Evolutionary conservation across 192 early-diverging fungal species (phyloP).

Genomic region (Podila epicladia): DNA sequence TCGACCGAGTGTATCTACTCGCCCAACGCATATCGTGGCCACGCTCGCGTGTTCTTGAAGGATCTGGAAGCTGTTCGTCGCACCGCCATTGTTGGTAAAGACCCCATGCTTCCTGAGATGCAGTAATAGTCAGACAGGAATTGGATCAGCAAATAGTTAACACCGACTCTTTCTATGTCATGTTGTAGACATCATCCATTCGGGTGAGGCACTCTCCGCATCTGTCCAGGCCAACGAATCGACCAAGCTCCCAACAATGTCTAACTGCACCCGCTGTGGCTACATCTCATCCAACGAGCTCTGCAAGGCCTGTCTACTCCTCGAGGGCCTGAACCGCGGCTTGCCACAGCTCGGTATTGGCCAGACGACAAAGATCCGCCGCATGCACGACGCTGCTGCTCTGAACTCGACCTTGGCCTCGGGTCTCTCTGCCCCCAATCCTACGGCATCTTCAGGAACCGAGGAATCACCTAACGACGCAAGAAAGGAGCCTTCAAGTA

Average conservation of each 20-base stretch:
- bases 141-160: neutral
- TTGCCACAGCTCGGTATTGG: slow-evolving; percentile 78
- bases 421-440: slow-evolving; percentile 9
- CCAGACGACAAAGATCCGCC: slow-evolving; percentile 53
- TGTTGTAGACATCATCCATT: slow-evolving; percentile 89
- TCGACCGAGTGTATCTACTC: slow-evolving; percentile 99
- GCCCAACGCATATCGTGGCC: slow-evolving; percentile 96
- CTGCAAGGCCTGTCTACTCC: slow-evolving; percentile 94
- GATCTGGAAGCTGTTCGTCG: slow-evolving; percentile 93
- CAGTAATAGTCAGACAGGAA: too few relatives aligned
- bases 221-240: slow-evolving; percentile 65
- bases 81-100: slow-evolving; percentile 82
- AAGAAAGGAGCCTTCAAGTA: neutral
- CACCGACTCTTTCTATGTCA: slow-evolving; percentile 3
- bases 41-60: slow-evolving; percentile 94
- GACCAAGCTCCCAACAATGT: slow-evolving; percentile 69
- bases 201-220: slow-evolving; percentile 84
- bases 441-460: slow-evolving; percentile 1
- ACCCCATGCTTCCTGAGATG: neutral
- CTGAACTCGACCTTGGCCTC: neutral
- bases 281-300: slow-evolving; percentile 93
- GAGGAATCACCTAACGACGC: neutral
- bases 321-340: slow-evolving; percentile 93
- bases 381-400: slow-evolving; percentile 26
- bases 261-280: slow-evolving; percentile 88